Base-by-base conservation (phyloP, 371 early-diverging fungal genomes). In the Nosema muscidifuracis region DNA sequence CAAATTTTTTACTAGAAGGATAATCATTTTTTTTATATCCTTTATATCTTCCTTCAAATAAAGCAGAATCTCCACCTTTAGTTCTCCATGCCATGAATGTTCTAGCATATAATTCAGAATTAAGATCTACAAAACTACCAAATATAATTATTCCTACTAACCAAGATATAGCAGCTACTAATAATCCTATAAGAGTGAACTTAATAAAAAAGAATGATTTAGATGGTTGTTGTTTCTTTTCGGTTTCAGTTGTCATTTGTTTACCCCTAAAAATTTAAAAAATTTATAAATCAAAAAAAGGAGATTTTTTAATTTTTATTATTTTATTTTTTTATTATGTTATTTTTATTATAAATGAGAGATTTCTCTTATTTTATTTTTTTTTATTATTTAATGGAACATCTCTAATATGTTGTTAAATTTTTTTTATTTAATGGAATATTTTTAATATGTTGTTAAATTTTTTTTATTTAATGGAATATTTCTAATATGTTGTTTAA, bases 41-140 rank as follows among this genome's bases (percentile, higher is more conserved):
- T 51, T 71, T 71, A 53, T 71, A 71, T 71, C 65, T 71, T 15
- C 58, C 72, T 24, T 53, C 33, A 16, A 64, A 50, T 65, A 71
- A 64, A n/a, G 43, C 20, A 33, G 57, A 33, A 51, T 71, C 72
- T 64, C 56, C 72, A 36, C 42, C 51, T 44, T 71, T 71, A 50
- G 34, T 57, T 26, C 72, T 71, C 65, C 65, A 71, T 16, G 50
- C 55, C 31, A 60, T 34, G n/a, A 60, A 60, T 13, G 40, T 36
- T 60, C 36, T 60, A 7, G 60, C 60, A 36, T 36, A 36, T 34
- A 60, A 36, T 3, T 31, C 40, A 7, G 60, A 34, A 60, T 34
- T 60, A 22, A 60, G 4, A 2, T 60, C 24, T 34, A 31, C 36
- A 36, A 60, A 60, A 60, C 16, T 34, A 34, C 31, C 36, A 36